Conservation (phyloP, 169 alveolate species). For the Eimeria maxima region DNA sequence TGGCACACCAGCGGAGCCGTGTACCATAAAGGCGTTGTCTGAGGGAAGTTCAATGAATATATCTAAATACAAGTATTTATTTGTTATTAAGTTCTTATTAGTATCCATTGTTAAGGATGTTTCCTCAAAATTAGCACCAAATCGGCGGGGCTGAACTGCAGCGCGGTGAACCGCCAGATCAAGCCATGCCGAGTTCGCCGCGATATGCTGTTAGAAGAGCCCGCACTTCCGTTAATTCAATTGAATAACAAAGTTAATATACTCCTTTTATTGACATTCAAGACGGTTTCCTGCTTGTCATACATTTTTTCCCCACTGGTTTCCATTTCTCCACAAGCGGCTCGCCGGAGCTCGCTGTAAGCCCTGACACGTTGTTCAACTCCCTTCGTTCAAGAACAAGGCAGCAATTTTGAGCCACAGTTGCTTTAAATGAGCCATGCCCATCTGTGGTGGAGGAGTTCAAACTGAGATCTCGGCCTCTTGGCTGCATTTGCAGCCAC, state of each 20-base stretch:
- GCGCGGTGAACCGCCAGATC: conserved; percentile 30
- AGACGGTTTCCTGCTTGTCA: not conserved
- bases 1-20: not conserved
- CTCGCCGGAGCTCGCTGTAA: not conserved
- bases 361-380: not conserved
- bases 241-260: not conserved
- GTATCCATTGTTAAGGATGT: not conserved
- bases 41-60: not conserved
- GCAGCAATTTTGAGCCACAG: not conserved
- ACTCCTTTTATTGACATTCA: not conserved
- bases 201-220: not conserved
- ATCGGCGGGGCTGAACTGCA: conserved; percentile 15
- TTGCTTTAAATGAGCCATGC: not conserved
- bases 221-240: not conserved
- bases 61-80: not conserved
- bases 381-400: not conserved
- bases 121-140: not conserved
- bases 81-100: not conserved
- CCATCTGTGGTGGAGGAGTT: not conserved
- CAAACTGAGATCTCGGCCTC: conserved; percentile 2
- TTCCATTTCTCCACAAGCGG: not conserved
- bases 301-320: not conserved
- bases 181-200: not conserved
- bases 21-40: not conserved
- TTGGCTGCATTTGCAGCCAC: not conserved